A percentile compares a stretch with the other conserved stretches of the same genome.
Evolutionary conservation across 768 basidiomycete genomes (phyloP).

Genomic region (Lentinula edodes): DNA sequence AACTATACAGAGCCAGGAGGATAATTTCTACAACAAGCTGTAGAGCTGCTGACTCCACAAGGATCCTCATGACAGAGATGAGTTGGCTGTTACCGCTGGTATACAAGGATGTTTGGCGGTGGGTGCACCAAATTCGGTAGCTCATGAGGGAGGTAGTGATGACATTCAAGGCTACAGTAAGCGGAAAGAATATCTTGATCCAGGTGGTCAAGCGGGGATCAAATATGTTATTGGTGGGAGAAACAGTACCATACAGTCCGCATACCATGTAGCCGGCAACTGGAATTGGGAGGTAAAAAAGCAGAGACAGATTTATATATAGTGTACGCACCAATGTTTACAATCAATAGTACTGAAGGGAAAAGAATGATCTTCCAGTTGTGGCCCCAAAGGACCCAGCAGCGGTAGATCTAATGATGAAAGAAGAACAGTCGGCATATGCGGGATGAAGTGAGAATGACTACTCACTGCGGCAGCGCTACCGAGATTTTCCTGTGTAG

Average conservation of each 20-base stretch:
- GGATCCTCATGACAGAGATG: constrained; percentile 11
- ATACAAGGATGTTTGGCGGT: constrained; percentile 8
- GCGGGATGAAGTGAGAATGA: not conserved
- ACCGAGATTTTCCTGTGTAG: constrained; percentile 15
- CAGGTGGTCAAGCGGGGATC: constrained; percentile 10
- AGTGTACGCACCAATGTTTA: constrained; percentile 9
- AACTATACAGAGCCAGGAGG: constrained; percentile 12
- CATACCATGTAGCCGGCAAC: constrained; percentile 14
- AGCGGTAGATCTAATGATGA: constrained; percentile 16
- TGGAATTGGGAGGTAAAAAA: not conserved
- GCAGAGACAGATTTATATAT: not conserved
- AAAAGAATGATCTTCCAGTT: constrained; percentile 10
- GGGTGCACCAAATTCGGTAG: constrained; percentile 13
- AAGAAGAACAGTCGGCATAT: not conserved
- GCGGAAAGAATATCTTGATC: constrained; percentile 16
- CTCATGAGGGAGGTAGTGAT: constrained; percentile 17
- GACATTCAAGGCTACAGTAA: constrained; percentile 14
- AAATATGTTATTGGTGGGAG: constrained; percentile 12
- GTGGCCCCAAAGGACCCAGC: constrained; percentile 15
- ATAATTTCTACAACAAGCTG: constrained; percentile 15
- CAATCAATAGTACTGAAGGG: constrained; percentile 11
- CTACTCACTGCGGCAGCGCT: constrained; percentile 12
- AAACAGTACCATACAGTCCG: constrained; percentile 7
- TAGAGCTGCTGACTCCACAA: constrained; percentile 15
- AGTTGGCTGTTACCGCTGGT: constrained; percentile 5